Base-by-base conservation (phyloP, 371 early-diverging fungal species). In the Choanephora cucurbitarum region DNA sequence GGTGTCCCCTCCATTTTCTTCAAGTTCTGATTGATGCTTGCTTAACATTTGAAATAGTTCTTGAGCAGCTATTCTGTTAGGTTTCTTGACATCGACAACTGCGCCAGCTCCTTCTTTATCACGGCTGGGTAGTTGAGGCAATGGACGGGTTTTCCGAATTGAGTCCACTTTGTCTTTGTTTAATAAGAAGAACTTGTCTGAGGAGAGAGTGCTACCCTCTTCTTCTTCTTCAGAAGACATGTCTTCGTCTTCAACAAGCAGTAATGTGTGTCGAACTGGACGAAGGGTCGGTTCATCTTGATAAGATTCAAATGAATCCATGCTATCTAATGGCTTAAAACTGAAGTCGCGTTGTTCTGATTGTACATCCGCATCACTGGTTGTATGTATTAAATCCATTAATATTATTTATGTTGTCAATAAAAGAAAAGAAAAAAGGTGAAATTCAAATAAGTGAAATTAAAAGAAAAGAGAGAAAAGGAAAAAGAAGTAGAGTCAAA, bases 11-110 rank as follows among this genome's bases (percentile, higher is more conserved):
- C 32, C 33, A 5, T 47, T 31, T 1, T 44, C 44, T 14, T 44
- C 44, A 10, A 4, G 5, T 13, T 17, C 17, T 47, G 24, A 13
- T 13, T 28, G 21, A 2, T 41, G 8, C 3, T 34, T 47, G 19
- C 46, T 57, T 15, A 64, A 19, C 34, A 60, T 51, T 33, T 60
- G 52, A 48, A 64, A 64, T 24, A 64, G 17, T 32, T 64, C 52
- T 13, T 59, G 55, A 14, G 60, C 65, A 24, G 60, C 49, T 1
- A 64, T 2, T 32, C 46, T 49, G 15, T 19, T 28, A 28, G 28
- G 28, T 7, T 28, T 28, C 46, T 40, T 60, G 56, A 18, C 28
- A 32, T 15, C 23, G 55, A 11, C 32, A 31, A 21, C 37, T 42
- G 1, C 5, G 7, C 28, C 28, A 28, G 7, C 28, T 59, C 55